Percentiles rank a stretch among this genome's conserved stretches.
phyloP scores from a whole-genome alignment of 345 rosid genomes.

The Acer campestre region DNA sequence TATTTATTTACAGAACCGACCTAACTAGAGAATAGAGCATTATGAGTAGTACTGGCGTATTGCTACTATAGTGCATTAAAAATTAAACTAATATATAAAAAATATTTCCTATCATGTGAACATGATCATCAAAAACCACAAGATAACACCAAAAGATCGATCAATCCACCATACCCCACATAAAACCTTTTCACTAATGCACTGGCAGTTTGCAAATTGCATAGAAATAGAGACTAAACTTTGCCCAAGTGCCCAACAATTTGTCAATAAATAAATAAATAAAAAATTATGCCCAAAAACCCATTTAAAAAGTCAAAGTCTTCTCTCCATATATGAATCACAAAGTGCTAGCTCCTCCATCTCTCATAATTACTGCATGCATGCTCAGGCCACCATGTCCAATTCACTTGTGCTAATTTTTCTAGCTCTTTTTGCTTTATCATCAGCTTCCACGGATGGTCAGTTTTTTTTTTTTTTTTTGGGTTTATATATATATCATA shows the following conservation, averaged over 20 bases:
- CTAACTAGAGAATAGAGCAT: too few relatives aligned
- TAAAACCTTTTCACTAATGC: not conserved
- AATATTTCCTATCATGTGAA: not conserved
- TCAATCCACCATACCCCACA: not conserved
- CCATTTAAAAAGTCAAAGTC: slow-evolving; percentile 1
- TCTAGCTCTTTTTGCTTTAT: slow-evolving; percentile 20
- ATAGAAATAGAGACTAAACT: not conserved
- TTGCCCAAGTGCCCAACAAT: too few relatives aligned
- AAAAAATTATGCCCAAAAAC: not conserved
- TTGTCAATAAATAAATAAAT: too few relatives aligned
- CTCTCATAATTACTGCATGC: not conserved
- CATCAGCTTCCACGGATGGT: slow-evolving; percentile 29
- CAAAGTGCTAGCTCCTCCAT: not conserved
- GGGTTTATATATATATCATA: too few relatives aligned
- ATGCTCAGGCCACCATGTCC: slow-evolving; percentile 16
- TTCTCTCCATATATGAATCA: not conserved
- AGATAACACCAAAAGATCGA: not conserved
- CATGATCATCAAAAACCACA: not conserved
- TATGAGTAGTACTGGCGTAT: too few relatives aligned
- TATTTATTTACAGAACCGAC: too few relatives aligned
- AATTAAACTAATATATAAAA: too few relatives aligned
- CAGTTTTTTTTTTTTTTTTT: too few relatives aligned
- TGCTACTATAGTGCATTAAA: too few relatives aligned
- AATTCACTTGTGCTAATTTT: slow-evolving; percentile 17
- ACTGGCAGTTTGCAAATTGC: not conserved